Conservation (phyloP, 495 filamentous ascomycete genomes). For the Tuber magnatum region DNA sequence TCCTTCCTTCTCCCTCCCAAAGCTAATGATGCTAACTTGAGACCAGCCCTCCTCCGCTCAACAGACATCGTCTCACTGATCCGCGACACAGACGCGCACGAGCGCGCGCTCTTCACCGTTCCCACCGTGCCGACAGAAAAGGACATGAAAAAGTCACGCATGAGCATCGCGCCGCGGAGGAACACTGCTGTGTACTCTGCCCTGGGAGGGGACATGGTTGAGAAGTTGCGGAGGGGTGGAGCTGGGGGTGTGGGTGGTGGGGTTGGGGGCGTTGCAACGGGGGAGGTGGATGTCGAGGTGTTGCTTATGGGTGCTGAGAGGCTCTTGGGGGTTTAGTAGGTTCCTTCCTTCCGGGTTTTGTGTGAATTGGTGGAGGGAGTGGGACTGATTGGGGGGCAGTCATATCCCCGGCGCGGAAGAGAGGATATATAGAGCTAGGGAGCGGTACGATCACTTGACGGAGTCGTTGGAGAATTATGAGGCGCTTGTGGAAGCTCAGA, state of each 20-base stretch:
- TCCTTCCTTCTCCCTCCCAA: not conserved
- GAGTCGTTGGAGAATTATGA: slow-evolving; percentile 74
- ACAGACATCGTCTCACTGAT: slow-evolving; percentile 92
- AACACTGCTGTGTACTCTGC: slow-evolving; percentile 87
- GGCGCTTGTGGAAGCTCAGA: slow-evolving; percentile 67
- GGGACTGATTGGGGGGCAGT: slow-evolving; percentile 41
- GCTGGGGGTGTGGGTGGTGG: slow-evolving; percentile 49
- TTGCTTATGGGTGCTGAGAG: slow-evolving; percentile 84
- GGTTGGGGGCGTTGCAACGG: slow-evolving; percentile 43
- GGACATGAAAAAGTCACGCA: slow-evolving; percentile 50
- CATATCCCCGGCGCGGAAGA: slow-evolving; percentile 76
- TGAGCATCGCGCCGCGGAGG: slow-evolving; percentile 53
- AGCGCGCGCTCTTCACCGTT: slow-evolving; percentile 89
- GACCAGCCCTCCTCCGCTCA: slow-evolving; percentile 62
- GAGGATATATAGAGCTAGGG: slow-evolving; percentile 62
- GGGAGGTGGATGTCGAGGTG: slow-evolving; percentile 79
- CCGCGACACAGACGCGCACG: slow-evolving; percentile 89
- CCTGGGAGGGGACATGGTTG: slow-evolving; percentile 76
- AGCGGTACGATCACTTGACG: slow-evolving; percentile 63
- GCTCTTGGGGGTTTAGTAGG: slow-evolving; percentile 77
- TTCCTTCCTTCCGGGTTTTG: slow-evolving; percentile 9
- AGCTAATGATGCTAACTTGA: not conserved
- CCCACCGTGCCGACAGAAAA: slow-evolving; percentile 58
- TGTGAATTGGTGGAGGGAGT: not conserved
- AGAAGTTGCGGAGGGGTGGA: slow-evolving; percentile 57